Evolutionary conservation across 2,329 filamentous ascomycete genomes (phyloP).

Genomic region (Lizonia empirigonia): DNA sequence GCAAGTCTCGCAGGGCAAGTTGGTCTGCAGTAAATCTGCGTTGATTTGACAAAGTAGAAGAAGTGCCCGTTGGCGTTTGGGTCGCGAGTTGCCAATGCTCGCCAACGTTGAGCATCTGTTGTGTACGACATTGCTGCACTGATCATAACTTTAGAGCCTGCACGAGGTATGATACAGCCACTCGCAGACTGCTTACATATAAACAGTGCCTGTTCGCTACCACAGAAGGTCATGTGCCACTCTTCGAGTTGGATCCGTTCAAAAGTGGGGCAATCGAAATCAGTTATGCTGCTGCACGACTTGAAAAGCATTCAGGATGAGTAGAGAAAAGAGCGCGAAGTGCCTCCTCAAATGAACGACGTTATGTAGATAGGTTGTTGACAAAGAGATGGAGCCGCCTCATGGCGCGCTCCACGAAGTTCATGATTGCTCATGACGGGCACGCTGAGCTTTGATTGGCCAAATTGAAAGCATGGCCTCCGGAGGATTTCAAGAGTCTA

Average conservation of each 20-base stretch:
- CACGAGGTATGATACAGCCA: background rate
- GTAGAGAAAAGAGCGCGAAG: background rate
- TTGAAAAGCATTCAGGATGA: background rate
- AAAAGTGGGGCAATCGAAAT: constrained; percentile 5
- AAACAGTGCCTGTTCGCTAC: background rate
- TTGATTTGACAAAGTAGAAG: constrained; percentile 63
- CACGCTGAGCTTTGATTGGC: constrained; percentile 26
- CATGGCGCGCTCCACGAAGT: constrained; percentile 5
- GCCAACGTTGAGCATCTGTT: constrained; percentile 44
- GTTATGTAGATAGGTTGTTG: background rate
- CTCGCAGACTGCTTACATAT: background rate
- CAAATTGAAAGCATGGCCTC: constrained; percentile 26
- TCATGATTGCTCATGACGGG: constrained; percentile 7
- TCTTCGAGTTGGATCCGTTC: background rate
- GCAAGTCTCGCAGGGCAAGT: constrained; percentile 66
- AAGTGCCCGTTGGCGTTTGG: constrained; percentile 53
- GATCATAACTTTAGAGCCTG: background rate
- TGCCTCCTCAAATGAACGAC: background rate
- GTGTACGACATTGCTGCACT: constrained; percentile 33
- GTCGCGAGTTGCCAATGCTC: constrained; percentile 54
- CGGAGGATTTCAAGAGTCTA: too few relatives aligned
- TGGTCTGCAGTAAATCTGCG: constrained; percentile 65
- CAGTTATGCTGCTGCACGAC: background rate
- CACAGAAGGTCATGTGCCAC: background rate
- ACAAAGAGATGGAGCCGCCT: constrained; percentile 4